A percentile compares a stretch with the other conserved stretches of the same genome.
Conservation (phyloP, 2,329 filamentous ascomycete species). For the Grosmannia huntii region DNA sequence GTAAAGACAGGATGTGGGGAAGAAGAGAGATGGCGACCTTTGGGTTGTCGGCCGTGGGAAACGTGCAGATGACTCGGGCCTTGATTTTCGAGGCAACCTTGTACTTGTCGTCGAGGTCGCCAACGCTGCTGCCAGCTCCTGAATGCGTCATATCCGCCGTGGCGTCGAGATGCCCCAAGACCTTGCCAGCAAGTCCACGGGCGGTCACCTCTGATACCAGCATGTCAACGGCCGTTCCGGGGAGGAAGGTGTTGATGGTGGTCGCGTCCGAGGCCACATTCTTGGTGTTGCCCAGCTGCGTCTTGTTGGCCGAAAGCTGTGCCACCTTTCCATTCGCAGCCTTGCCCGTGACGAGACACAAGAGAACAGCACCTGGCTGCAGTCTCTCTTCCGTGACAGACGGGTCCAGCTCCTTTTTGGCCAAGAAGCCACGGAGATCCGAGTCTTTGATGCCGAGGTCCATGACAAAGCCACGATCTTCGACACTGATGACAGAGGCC, state of each 20-base stretch:
- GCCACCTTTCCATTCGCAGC: slow-evolving; percentile 69
- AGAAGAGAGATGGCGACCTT: slow-evolving; percentile 83
- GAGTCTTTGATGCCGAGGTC: slow-evolving; percentile 64
- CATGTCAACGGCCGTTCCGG: slow-evolving; percentile 80
- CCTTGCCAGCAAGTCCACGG: slow-evolving; percentile 73
- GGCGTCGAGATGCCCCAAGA: slow-evolving; percentile 82
- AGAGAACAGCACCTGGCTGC: slow-evolving; percentile 70
- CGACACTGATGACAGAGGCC: slow-evolving; percentile 79
- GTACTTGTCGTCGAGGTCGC: slow-evolving; percentile 63
- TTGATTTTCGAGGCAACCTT: slow-evolving; percentile 76
- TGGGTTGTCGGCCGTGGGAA: slow-evolving; percentile 62
- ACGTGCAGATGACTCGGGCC: slow-evolving; percentile 77
- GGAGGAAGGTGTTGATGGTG: slow-evolving; percentile 79
- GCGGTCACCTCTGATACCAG: slow-evolving; percentile 63
- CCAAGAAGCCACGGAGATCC: slow-evolving; percentile 67
- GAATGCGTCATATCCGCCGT: slow-evolving; percentile 88
- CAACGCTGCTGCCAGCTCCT: slow-evolving; percentile 55
- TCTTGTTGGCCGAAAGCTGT: slow-evolving; percentile 67
- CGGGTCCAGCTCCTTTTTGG: slow-evolving; percentile 66
- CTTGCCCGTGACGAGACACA: slow-evolving; percentile 69
- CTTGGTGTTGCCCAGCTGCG: slow-evolving; percentile 53
- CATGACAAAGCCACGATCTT: slow-evolving; percentile 93
- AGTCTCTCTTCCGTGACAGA: slow-evolving; percentile 48
- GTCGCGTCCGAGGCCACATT: slow-evolving; percentile 62
- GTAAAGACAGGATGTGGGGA: slow-evolving; percentile 64